Percentiles rank a stretch among this genome's conserved stretches.
phyloP scores from a whole-genome alignment of 116 monocot species.

The Papilionanthe hybrid region DNA sequence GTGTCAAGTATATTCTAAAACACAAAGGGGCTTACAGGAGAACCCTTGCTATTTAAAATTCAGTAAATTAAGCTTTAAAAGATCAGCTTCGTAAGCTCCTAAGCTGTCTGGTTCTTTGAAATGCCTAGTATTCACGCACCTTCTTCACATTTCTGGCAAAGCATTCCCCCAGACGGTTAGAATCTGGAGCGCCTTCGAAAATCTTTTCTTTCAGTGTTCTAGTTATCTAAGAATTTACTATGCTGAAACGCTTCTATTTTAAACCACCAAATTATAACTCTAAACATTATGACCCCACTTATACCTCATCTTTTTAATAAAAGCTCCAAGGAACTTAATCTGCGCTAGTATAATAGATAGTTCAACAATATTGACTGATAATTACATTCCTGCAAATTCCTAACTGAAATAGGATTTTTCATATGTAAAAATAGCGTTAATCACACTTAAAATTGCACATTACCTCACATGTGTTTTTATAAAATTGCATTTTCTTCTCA shows the following conservation, averaged over 20 bases:
- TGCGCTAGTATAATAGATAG: background rate
- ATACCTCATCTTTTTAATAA: background rate
- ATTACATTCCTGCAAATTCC: background rate
- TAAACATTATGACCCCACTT: background rate
- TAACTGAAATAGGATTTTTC: background rate
- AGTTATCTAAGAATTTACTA: too few relatives aligned
- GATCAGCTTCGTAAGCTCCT: background rate
- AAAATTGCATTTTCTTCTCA: too few relatives aligned
- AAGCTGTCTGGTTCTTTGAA: background rate
- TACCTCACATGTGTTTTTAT: too few relatives aligned
- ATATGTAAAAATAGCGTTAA: background rate
- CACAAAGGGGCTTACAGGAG: background rate
- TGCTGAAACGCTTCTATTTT: background rate
- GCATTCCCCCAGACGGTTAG: too few relatives aligned
- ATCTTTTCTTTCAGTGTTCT: too few relatives aligned
- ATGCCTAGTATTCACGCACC: background rate
- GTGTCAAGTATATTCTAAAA: background rate
- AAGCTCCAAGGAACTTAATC: background rate
- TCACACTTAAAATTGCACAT: too few relatives aligned
- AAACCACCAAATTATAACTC: background rate
- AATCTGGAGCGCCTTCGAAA: too few relatives aligned
- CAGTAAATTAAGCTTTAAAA: background rate
- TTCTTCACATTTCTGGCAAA: too few relatives aligned
- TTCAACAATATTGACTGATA: background rate
- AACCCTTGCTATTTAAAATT: background rate